Base-by-base conservation (phyloP, 2,329 filamentous ascomycete genomes). In the Aureobasidium sp. region DNA sequence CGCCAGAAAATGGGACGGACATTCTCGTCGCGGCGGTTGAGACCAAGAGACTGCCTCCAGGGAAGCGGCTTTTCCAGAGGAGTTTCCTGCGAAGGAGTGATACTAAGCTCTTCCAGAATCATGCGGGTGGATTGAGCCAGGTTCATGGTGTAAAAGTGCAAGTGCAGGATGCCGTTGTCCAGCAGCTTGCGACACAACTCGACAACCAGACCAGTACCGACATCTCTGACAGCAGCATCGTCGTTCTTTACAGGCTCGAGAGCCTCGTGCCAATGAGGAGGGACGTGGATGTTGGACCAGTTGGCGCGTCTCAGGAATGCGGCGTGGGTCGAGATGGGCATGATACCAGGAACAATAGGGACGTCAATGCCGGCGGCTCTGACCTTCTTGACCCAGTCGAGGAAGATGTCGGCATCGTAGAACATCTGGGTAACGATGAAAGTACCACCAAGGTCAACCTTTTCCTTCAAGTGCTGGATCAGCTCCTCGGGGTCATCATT, bases 111-210 rank as follows among this genome's bases (percentile, higher is more conserved):
- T 68, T 97, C 92, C 15, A 99, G 82, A 25, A 99, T 85, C 87
- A 96, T 92, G 67, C 88, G 87, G 1, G 93, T 96, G 54, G 94
- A 89, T 74, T 95, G 90, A 11, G 91, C 93, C 21, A 99, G 81
- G 75, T 99, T 99, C 94, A 99, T 99, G 63, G 94, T 99, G 78
- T 99, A 99, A 75, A 99, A 99, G 75, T 99, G 94, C 65, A 99
- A 75, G 71, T 96, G 73, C 66, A 69, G 91, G 66, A 96, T 90
- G 42, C 92, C 94, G 37, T 85, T 86, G 62, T 85, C 84, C 60
- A 97, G 79, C 62, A 99, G 84, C 75, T 87, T 90, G 62, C 87
- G 85, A 74, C 94, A 99, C 84, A 99, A 86, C 46, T 95, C 84
- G 23, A 91, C 89, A 19, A 99, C 87, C 23, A 99, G 80, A 15